Evolutionary conservation across 2,329 filamentous ascomycete species (phyloP), one percentile per base, ranked within the genome.

Genomic region (Waltergamsia citrina): DNA sequence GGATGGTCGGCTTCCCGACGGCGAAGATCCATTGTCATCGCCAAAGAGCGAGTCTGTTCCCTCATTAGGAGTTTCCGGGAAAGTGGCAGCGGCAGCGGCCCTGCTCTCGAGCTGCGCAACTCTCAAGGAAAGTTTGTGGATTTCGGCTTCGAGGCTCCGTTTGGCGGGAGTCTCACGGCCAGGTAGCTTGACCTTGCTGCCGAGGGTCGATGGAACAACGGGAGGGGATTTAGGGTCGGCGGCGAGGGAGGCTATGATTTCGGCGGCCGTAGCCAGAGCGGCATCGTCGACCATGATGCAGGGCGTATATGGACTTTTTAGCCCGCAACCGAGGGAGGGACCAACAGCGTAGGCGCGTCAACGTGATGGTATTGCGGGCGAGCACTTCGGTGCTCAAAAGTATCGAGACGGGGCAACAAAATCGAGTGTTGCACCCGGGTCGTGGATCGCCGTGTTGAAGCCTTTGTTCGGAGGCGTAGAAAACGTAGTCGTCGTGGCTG

Each of bases 41-140:
- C 66, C 67, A 51, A 80, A 76, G 29, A 79, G 67, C 44, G 78
- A 81, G 50, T 74, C 73, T 46, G 69, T 66, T 33, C 70, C 74
- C 62, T 92, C 85, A 55, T 81, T 87, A 31, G 87, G 85, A 8
- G 85, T 92, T 51, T 88, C 81, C 47, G 86, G 86, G 47, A 88
- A 72, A 37, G 70, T 63, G 43, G 70, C 68, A 38, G 71, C 57
- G 38, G 71, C 64, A 50, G 72, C 74, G 43, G 84, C 81, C 60
- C 81, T 81, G 46, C 77, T 76, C 65, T 96, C 88, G 46, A 96
- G 75, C 43, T 80, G 77, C 43, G 87, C 82, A 45, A 96, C 77
- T 45, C 92, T 73, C 41, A 78, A 64, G 39, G 81, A 74, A 42
- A 96, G 73, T 36, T 84, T 81, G 33, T 81, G 74, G 38, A 98